Evolutionary conservation across 2,329 filamentous ascomycete species (phyloP), one percentile per base, ranked within the genome.

Genomic region (Ceratocystis cacaofunesta): DNA sequence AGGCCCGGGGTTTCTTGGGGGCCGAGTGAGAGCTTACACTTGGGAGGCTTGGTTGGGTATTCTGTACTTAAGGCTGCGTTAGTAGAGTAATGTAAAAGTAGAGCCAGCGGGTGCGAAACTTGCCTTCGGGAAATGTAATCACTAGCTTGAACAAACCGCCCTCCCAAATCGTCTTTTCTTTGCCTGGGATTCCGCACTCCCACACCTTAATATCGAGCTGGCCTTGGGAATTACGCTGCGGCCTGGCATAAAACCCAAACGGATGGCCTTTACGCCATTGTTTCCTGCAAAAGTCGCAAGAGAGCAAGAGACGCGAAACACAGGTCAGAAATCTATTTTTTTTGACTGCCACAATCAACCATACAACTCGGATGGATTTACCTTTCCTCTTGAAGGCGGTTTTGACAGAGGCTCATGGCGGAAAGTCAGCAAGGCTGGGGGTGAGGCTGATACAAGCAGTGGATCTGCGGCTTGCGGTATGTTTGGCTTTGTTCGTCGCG

Each of bases 261-360:
- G 95, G 95, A 73, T 99, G 94, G 71, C 99, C 92, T 73, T 87
- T 87, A 70, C 94, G 86, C 94, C 94, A 99, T 78, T 96, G 90
- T 78, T 96, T 97, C 69, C 92, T 96, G 71, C 28, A 32, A 46
- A 43, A 50, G 63, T 52, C 61, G 64, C 71, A 61, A 73, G 74
- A 67, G 48, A 57, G 8, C 28, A 22, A 63, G 48, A 46, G 48
- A 55, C 55, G 25, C 48, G 64, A 22, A 43, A 32, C 41, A 32
- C 62, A n/a, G 25, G 55, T 5, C 50, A 69, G 32, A 36, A 57
- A 15, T 41, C 8, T 28, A 19, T 43, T 50, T 57, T 30, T 46
- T 57, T 58, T 68, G 68, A 41, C 66, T 63, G 17, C 48, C n/a
- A 19, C 48, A 10, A 22, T 48, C 48, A 22, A 50, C n/a, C 17